Percentiles rank a stretch among this genome's conserved stretches.
Conservation (phyloP, 352 stramenopile species). For the Phytopythium helicoides region DNA sequence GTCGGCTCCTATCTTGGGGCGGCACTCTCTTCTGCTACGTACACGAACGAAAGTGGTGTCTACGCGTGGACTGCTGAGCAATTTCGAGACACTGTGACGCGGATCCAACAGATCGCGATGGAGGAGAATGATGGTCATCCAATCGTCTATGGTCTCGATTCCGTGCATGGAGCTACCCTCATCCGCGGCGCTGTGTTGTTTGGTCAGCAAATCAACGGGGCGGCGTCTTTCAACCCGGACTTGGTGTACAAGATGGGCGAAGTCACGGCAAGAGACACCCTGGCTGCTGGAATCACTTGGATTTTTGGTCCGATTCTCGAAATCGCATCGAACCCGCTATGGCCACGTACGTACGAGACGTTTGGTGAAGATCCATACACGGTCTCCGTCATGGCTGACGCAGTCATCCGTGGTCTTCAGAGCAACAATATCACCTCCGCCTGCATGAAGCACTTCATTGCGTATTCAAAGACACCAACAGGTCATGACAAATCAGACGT, state of each 20-base stretch:
- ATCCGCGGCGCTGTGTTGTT: constrained; percentile 64
- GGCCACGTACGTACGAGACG: constrained; percentile 85
- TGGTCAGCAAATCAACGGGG: constrained; percentile 84
- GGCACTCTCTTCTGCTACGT: constrained; percentile 26
- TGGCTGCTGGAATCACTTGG: constrained; percentile 76
- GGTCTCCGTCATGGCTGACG: constrained; percentile 51
- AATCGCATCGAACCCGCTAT: constrained; percentile 74
- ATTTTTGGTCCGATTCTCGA: constrained; percentile 79
- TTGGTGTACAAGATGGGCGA: constrained; percentile 49
- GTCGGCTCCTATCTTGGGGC: constrained; percentile 85
- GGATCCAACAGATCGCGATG: constrained; percentile 65
- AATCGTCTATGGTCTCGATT: constrained; percentile 81
- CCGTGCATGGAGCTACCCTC: constrained; percentile 80
- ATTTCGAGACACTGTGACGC: constrained; percentile 48
- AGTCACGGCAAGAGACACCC: constrained; percentile 72
- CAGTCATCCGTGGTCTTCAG: constrained; percentile 71
- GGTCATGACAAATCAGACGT: constrained; percentile 73
- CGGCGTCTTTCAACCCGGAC: constrained; percentile 82
- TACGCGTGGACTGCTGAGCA: constrained; percentile 42
- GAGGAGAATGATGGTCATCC: constrained; percentile 48
- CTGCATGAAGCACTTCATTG: too few species aligned
- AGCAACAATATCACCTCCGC: constrained; percentile 27
- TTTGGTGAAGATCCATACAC: constrained; percentile 88
- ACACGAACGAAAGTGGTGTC: constrained; percentile 8
- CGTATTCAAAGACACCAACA: constrained; percentile 56